Percentiles rank a stretch among this genome's conserved stretches.
Conservation (phyloP, 106 monocot genomes). For the Phalaenopsis aphrodite region DNA sequence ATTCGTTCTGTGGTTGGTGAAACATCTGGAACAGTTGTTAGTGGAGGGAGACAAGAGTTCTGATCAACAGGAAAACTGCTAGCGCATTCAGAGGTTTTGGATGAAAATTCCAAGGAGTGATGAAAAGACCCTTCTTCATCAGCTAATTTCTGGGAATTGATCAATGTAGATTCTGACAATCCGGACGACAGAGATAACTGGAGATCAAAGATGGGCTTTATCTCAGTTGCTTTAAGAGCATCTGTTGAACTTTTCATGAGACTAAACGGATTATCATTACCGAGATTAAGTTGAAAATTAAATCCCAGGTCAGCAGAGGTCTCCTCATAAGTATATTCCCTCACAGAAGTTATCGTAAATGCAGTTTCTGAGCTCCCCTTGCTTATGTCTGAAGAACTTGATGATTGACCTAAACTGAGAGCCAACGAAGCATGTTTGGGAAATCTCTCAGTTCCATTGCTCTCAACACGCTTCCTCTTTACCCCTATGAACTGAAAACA, state of each 20-base stretch:
- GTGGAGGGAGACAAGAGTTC: neutral
- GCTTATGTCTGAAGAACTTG: slow-evolving; percentile 38
- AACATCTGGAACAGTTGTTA: slow-evolving; percentile 8
- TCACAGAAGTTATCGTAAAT: slow-evolving; percentile 37
- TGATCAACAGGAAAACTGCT: neutral
- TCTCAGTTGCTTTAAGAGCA: neutral
- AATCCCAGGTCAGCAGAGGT: slow-evolving; percentile 33
- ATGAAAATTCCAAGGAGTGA: no score
- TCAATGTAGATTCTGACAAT: slow-evolving; percentile 24
- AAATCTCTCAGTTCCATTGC: neutral
- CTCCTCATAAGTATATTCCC: slow-evolving; percentile 28
- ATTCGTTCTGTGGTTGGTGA: slow-evolving; percentile 9
- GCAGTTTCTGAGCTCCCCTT: slow-evolving; percentile 27
- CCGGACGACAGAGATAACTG: slow-evolving; percentile 42
- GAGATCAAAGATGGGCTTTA: slow-evolving; percentile 26
- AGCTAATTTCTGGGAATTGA: slow-evolving; percentile 15
- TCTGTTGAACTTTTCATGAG: slow-evolving; percentile 6
- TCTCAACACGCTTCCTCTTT: slow-evolving; percentile 42
- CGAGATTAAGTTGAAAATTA: slow-evolving; percentile 34
- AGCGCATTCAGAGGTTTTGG: no score
- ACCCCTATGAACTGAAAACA: slow-evolving; percentile 6
- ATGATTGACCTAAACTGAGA: slow-evolving; percentile 29
- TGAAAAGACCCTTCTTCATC: slow-evolving; percentile 25
- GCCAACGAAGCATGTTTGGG: slow-evolving; percentile 15
- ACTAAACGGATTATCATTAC: slow-evolving; percentile 17